A percentile compares a stretch with the other conserved stretches of the same genome.
Evolutionary conservation across 75 land plant species (phyloP).

Genomic region (Adiantum capillusveneris): DNA sequence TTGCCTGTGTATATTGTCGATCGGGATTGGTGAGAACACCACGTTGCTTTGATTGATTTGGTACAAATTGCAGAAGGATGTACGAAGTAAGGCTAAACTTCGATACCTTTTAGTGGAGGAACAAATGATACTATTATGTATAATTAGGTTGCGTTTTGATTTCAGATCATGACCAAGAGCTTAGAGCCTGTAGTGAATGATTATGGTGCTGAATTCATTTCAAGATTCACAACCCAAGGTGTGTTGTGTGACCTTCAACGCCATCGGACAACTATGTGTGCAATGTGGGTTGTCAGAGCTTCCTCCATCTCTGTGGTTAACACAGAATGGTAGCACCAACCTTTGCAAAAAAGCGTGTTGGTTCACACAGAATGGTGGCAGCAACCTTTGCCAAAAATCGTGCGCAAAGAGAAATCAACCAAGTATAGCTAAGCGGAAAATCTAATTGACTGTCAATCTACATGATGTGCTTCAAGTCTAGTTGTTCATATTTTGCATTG

Average conservation of each 20-base stretch:
- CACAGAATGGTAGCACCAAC: background rate
- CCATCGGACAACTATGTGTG: conserved; percentile 40
- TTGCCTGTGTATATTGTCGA: conserved; percentile 22
- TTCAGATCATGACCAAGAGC: conserved; percentile 30
- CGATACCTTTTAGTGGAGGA: background rate
- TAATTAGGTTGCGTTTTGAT: conserved; percentile 1
- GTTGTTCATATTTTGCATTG: too few species aligned
- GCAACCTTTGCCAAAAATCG: too few species aligned
- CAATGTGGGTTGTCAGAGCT: conserved; percentile 16
- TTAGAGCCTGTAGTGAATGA: conserved; percentile 24
- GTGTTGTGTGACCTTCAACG: conserved; percentile 21
- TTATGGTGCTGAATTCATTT: conserved; percentile 29
- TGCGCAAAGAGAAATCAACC: too few species aligned
- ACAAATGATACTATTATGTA: background rate
- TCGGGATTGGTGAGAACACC: conserved; percentile 23
- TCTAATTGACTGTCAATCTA: too few species aligned
- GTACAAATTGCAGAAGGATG: conserved; percentile 37
- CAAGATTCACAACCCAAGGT: conserved; percentile 32
- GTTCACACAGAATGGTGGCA: background rate
- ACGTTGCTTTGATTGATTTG: conserved; percentile 26
- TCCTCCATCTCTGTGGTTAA: too few species aligned
- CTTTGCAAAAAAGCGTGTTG: background rate
- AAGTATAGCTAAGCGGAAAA: too few species aligned
- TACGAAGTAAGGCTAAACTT: conserved; percentile 11
- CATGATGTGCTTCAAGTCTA: too few species aligned